A percentile compares a stretch with the other conserved stretches of the same genome.
phyloP scores from a whole-genome alignment of 2,329 filamentous ascomycete genomes.

The Helicocarpus griseus region DNA sequence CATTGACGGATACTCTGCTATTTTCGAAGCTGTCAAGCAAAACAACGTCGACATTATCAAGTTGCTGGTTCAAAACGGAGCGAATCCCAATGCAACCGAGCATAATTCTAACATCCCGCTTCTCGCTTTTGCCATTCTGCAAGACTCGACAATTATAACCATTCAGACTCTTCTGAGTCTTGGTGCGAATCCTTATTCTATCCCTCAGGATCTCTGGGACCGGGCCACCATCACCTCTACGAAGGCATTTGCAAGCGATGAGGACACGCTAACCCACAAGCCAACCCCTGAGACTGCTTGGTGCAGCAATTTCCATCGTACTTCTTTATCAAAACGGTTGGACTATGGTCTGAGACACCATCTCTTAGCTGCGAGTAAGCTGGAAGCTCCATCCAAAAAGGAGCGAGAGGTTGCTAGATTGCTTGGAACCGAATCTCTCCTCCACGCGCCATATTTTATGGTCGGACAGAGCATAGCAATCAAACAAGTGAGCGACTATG shows the following conservation, averaged over 20 bases:
- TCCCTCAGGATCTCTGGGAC: slow-evolving; percentile 8
- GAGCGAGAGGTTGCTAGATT: background rate
- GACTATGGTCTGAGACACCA: slow-evolving; percentile 6
- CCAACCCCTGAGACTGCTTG: background rate
- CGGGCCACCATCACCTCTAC: too few species aligned
- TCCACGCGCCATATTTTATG: slow-evolving; percentile 1
- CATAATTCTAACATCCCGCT: slow-evolving; percentile 6
- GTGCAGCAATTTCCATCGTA: background rate
- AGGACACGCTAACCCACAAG: background rate
- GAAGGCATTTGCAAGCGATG: background rate
- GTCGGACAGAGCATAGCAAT: slow-evolving; percentile 10
- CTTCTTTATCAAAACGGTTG: background rate
- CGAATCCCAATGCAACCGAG: slow-evolving; percentile 9
- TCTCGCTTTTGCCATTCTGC: slow-evolving; percentile 9
- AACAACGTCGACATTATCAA: slow-evolving; percentile 7
- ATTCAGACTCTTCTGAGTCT: slow-evolving; percentile 7
- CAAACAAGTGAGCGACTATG: slow-evolving; percentile 1
- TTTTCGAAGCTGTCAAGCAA: slow-evolving; percentile 7
- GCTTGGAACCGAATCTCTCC: background rate
- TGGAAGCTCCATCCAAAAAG: background rate
- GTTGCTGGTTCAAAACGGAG: slow-evolving; percentile 10
- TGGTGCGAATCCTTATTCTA: slow-evolving; percentile 9
- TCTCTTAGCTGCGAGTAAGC: slow-evolving; percentile 4
- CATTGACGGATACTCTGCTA: slow-evolving; percentile 6
- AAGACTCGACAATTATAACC: slow-evolving; percentile 4